Evolutionary conservation across 768 basidiomycete genomes (phyloP), one percentile per base, ranked within the genome.

Genomic region (Tylopilus rubrobrunneus): DNA sequence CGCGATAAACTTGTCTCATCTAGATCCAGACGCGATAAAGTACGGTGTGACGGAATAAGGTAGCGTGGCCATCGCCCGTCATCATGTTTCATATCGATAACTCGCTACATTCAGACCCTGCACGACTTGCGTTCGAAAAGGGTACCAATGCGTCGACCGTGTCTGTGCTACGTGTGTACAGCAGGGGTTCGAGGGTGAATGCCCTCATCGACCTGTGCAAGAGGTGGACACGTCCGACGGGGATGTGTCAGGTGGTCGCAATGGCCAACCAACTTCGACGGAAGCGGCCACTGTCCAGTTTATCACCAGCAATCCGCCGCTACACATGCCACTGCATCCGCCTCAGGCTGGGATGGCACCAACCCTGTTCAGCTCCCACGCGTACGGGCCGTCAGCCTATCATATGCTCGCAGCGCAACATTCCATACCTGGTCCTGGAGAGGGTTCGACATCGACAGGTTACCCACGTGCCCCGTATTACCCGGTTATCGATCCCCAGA

Each of bases 11-110:
- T 48, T 10, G 51, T 59, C 55, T 63, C 49, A 59, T 50, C 56
- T 49, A 56, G 58, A 51, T 53, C 46, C 56, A 84, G 84, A 68
- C 80, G 78, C 33, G 79, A 83, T 66, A 85, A 85, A 65, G 76
- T 81, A 54, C 77, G 81, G 5, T 85, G 84, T 63, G 79, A 82
- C 60, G 83, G 83, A 15, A 67, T 73, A 53, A 76, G 81, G 82
- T 82, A 65, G 59, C 63, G 58, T 54, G 34, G 48, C 12, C 51
- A 50, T 44, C 51, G 19, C 19, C 40, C 43, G n/a, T 33, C 17
- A 47, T 46, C 36, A 34, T 44, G 34, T 53, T 54, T 31, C 28
- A 40, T 54, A 45, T 19, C 34, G 40, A 53, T 45, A 8, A 58
- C 45, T 25, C 46, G 47, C 53, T 56, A 45, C 52, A 52, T 50